A percentile compares a stretch with the other conserved stretches of the same genome.
phyloP scores from a whole-genome alignment of 371 early-diverging fungal species.

The Parasitella parasitica region DNA sequence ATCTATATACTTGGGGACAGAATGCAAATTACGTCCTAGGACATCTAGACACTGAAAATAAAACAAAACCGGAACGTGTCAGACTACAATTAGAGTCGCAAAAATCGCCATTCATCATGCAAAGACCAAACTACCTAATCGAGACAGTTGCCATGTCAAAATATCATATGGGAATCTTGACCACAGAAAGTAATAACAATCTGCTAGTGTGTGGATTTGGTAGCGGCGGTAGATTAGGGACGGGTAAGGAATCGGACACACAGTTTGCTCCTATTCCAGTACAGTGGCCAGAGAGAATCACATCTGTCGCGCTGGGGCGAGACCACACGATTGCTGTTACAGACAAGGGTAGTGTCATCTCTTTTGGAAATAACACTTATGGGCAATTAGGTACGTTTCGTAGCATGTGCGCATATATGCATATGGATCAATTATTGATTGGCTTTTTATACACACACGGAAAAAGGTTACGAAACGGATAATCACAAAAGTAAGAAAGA shows the following conservation, averaged over 20 bases:
- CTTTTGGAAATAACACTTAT: conserved; percentile 65
- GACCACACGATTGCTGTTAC: conserved; percentile 75
- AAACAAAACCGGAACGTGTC: conserved; percentile 65
- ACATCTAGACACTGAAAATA: conserved; percentile 65
- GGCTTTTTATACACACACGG: neutral
- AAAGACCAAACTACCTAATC: conserved; percentile 36
- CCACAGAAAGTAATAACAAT: conserved; percentile 48
- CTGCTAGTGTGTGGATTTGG: conserved; percentile 74
- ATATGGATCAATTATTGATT: neutral
- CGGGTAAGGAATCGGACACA: conserved; percentile 54
- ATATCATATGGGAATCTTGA: conserved; percentile 66
- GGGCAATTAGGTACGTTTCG: conserved; percentile 62
- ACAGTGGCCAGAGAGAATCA: conserved; percentile 50
- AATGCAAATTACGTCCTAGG: conserved; percentile 74
- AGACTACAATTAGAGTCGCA: conserved; percentile 45
- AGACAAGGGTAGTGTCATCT: conserved; percentile 45
- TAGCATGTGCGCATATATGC: neutral
- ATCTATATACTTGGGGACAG: conserved; percentile 77
- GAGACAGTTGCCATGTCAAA: conserved; percentile 62
- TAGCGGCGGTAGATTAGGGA: conserved; percentile 70
- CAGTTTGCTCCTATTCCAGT: conserved; percentile 56
- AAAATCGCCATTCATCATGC: conserved; percentile 18
- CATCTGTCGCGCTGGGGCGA: conserved; percentile 61
- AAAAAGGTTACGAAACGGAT: conserved; percentile 52
- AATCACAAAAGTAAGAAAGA: conserved; percentile 8